These are phyloP conservation scores for Chlamydomonas sp. DNA, from an alignment of 139 green algal genomes.

Conservation along the genomic window DNA sequence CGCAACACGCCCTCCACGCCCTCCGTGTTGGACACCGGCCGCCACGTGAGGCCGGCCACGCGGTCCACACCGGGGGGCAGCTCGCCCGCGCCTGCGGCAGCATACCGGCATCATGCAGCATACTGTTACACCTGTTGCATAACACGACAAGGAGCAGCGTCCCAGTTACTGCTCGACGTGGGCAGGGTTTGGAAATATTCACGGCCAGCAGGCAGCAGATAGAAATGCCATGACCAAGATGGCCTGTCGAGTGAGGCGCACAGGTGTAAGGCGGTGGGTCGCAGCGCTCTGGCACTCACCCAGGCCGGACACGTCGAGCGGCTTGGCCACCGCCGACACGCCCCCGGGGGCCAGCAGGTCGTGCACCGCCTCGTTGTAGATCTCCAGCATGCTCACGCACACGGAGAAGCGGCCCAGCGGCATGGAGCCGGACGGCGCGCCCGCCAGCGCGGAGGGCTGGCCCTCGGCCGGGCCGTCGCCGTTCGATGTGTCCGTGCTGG, in stretches of 20 bases:
- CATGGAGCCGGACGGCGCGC: neutral
- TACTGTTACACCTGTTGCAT: too few relatives aligned
- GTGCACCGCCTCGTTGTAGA: slow-evolving; percentile 79
- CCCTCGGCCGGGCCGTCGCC: neutral
- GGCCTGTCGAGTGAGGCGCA: too few relatives aligned
- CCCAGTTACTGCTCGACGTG: too few relatives aligned
- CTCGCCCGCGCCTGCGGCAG: slow-evolving; percentile 43
- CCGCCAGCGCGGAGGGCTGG: neutral
- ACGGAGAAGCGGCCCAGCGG: slow-evolving; percentile 30
- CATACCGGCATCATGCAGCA: too few relatives aligned
- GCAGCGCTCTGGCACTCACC: slow-evolving; percentile 6
- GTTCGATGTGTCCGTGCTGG: neutral
- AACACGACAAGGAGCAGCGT: too few relatives aligned
- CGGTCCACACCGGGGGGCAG: slow-evolving; percentile 54
- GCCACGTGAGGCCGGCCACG: slow-evolving; percentile 45
- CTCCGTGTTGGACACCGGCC: slow-evolving; percentile 22
- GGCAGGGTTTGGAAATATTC: too few relatives aligned
- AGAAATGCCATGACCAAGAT: too few relatives aligned
- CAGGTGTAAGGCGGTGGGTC: neutral
- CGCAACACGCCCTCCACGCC: slow-evolving; percentile 47
- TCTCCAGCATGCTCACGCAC: slow-evolving; percentile 69
- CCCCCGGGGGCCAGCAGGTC: slow-evolving; percentile 65
- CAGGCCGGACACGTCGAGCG: slow-evolving; percentile 57
- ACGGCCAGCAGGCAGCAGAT: too few relatives aligned
- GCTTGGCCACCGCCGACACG: neutral